These are phyloP conservation scores for Annulohypoxylon maeteangense DNA, from an alignment of 495 filamentous ascomycete genomes.

Conservation along the genomic window DNA sequence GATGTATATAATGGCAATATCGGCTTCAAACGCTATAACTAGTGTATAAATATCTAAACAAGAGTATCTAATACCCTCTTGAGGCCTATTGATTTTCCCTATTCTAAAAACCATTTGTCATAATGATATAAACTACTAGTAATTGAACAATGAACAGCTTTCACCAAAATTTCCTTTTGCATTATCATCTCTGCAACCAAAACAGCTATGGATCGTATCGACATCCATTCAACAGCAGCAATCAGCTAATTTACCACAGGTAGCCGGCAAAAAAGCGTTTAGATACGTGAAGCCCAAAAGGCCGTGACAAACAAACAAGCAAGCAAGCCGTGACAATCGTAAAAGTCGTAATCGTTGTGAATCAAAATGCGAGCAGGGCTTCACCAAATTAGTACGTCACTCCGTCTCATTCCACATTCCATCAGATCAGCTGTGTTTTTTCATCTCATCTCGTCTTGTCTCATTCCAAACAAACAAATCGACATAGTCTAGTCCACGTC, in stretches of 20 bases:
- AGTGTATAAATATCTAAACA: neutral
- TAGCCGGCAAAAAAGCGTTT: neutral
- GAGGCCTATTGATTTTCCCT: neutral
- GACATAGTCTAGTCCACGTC: neutral
- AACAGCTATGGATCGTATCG: neutral
- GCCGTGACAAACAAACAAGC: neutral
- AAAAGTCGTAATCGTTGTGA: constrained; percentile 29
- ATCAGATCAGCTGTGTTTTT: neutral
- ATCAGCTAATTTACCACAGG: neutral
- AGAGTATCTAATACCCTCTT: neutral
- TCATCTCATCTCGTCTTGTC: neutral
- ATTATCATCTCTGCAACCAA: neutral
- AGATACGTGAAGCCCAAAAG: neutral
- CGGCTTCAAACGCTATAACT: too few relatives aligned
- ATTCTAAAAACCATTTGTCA: neutral
- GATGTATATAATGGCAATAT: too few relatives aligned
- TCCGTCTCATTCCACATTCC: constrained; percentile 8
- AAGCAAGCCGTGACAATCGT: constrained; percentile 22
- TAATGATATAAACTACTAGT: neutral
- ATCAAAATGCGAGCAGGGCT: constrained; percentile 5
- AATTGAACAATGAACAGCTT: neutral
- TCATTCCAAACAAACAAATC: neutral
- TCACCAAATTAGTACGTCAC: constrained; percentile 7
- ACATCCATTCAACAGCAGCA: neutral
- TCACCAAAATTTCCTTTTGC: neutral